Conservation (phyloP, 2,329 filamentous ascomycete species). For the Dactylellina leptospora region DNA sequence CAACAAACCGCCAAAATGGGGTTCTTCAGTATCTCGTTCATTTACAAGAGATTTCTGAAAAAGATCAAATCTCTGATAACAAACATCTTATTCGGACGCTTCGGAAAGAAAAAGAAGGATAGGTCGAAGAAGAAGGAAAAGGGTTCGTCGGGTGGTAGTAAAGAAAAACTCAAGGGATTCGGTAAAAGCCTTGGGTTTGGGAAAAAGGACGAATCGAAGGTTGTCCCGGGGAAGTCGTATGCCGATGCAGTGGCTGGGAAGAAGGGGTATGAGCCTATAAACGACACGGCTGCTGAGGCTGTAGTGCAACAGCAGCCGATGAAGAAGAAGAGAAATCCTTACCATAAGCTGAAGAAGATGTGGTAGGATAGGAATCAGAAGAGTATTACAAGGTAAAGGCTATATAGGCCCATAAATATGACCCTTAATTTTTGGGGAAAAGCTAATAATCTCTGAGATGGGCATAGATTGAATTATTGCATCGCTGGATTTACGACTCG, state of each 20-base stretch:
- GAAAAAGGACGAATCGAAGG: neutral
- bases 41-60: conserved; percentile 22
- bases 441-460: too few relatives aligned
- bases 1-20: conserved; percentile 8
- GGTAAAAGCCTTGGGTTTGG: neutral
- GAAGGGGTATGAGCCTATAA: conserved; percentile 11
- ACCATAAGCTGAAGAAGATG: conserved; percentile 23
- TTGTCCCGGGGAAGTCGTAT: too few relatives aligned
- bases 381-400: too few relatives aligned
- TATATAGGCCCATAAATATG: too few relatives aligned
- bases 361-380: too few relatives aligned
- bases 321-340: conserved; percentile 31
- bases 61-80: conserved; percentile 29
- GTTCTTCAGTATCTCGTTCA: conserved; percentile 36
- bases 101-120: conserved; percentile 24
- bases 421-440: too few relatives aligned
- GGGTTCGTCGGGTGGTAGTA: neutral
- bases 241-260: neutral
- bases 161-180: neutral
- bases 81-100: conserved; percentile 25
- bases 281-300: neutral
- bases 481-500: too few relatives aligned
- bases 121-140: conserved; percentile 23
- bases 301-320: neutral
- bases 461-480: too few relatives aligned